Percentiles rank a stretch among this genome's conserved stretches.
Conservation (phyloP, 2,329 filamentous ascomycete species). For the Allantophomopsis lycopodina region DNA sequence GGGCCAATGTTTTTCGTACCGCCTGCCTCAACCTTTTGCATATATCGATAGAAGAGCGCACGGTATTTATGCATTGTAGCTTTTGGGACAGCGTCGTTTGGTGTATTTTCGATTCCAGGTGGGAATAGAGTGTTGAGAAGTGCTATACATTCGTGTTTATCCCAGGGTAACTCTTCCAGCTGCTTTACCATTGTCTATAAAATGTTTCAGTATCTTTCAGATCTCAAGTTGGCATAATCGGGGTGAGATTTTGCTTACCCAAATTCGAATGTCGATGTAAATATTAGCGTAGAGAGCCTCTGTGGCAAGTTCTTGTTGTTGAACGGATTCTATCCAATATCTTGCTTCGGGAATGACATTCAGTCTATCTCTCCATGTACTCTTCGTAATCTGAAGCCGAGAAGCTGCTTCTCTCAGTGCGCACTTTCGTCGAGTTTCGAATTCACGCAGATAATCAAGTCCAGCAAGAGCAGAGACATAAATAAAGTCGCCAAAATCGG, state of each 20-base stretch:
- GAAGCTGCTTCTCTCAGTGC: slow-evolving; percentile 9
- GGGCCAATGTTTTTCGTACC: slow-evolving; percentile 1
- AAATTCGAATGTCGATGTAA: slow-evolving; percentile 13
- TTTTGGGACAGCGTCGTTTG: slow-evolving; percentile 8
- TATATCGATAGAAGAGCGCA: slow-evolving; percentile 9
- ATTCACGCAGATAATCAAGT: slow-evolving; percentile 14
- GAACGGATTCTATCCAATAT: slow-evolving; percentile 11
- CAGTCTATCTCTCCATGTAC: slow-evolving; percentile 11
- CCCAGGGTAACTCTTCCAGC: slow-evolving; percentile 7
- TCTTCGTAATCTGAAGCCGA: slow-evolving; percentile 8
- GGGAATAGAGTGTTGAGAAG: slow-evolving; percentile 18
- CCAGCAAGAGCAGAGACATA: slow-evolving; percentile 9
- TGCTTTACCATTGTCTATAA: slow-evolving; percentile 13
- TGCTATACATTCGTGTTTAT: slow-evolving; percentile 11
- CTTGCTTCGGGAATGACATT: slow-evolving; percentile 7
- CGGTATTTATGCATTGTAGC: slow-evolving; percentile 9
- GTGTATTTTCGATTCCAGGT: slow-evolving; percentile 10
- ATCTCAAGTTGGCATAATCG: not conserved
- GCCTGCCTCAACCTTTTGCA: slow-evolving; percentile 6
- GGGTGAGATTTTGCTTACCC: slow-evolving; percentile 9
- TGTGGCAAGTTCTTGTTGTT: slow-evolving; percentile 8
- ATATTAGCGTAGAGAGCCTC: slow-evolving; percentile 9
- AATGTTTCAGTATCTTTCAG: slow-evolving; percentile 1
- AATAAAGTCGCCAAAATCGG: slow-evolving; percentile 2
- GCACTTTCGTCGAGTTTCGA: slow-evolving; percentile 10